These are phyloP conservation scores for Trichosanthes truncata DNA, from an alignment of 306 rosid species.

Conservation along the genomic window DNA sequence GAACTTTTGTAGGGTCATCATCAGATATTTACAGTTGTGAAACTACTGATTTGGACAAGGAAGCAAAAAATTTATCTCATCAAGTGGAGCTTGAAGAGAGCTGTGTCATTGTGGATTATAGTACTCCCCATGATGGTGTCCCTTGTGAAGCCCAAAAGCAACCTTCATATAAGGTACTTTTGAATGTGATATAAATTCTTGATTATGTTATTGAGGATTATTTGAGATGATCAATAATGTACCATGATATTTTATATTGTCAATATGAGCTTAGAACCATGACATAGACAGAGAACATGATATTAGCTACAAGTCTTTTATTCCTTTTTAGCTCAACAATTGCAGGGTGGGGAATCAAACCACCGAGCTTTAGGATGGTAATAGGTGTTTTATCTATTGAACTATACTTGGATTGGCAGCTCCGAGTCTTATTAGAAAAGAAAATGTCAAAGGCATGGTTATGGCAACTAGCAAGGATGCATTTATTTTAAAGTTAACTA, in stretches of 20 bases:
- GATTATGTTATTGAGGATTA: background rate
- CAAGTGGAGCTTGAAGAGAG: constrained; percentile 36
- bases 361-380: background rate
- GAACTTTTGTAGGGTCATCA: constrained; percentile 16
- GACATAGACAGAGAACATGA: background rate
- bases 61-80: constrained; percentile 35
- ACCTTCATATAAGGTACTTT: constrained; percentile 55
- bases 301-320: background rate
- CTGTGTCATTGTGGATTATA: constrained; percentile 43
- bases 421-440: background rate
- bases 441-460: background rate
- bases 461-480: background rate
- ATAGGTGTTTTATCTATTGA: too few species aligned
- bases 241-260: background rate
- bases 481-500: background rate
- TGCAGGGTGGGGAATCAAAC: background rate
- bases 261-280: too few species aligned
- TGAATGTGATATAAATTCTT: background rate
- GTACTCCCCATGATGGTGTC: constrained; percentile 24
- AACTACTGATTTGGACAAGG: constrained; percentile 23
- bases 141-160: constrained; percentile 42
- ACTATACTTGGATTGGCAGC: too few species aligned
- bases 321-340: background rate
- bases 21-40: constrained; percentile 19
- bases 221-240: background rate